A percentile compares a stretch with the other conserved stretches of the same genome.
These are phyloP conservation scores for Wickerhamomyces rabaulensis DNA, from an alignment of 805 yeast species.

Conservation along the genomic window DNA sequence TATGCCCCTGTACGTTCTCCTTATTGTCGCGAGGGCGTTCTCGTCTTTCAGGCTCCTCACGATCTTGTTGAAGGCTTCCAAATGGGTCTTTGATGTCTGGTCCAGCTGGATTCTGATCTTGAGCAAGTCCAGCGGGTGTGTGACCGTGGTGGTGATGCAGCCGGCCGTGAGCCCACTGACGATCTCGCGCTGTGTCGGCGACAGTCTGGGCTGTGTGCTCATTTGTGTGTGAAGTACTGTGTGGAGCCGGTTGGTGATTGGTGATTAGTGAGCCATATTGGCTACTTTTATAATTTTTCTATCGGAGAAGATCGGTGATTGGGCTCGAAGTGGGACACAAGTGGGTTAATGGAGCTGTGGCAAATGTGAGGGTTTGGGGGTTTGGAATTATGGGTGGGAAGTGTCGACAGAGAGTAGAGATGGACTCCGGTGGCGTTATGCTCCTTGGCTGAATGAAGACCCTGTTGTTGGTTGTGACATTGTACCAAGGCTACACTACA, in stretches of 20 bases:
- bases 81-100: constrained; percentile 26
- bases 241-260: not conserved
- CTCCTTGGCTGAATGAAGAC: too few species aligned
- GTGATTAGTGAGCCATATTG: too few species aligned
- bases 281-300: not conserved
- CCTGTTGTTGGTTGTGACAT: too few species aligned
- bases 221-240: too few species aligned
- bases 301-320: not conserved
- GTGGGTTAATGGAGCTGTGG: not conserved
- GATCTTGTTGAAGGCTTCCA: constrained; percentile 23
- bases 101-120: constrained; percentile 79
- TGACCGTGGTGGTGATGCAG: constrained; percentile 64
- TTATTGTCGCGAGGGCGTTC: not conserved
- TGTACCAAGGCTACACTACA: too few species aligned
- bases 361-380: too few species aligned
- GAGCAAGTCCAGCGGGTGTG: constrained; percentile 87
- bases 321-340: not conserved
- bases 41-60: constrained; percentile 10
- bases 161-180: constrained; percentile 81
- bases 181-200: constrained; percentile 38
- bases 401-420: too few species aligned
- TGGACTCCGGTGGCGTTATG: too few species aligned
- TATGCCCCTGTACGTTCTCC: constrained; percentile 19
- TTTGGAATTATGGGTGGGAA: too few species aligned
- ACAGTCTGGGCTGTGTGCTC: not conserved